phyloP scores from a whole-genome alignment of 208 protist species.

The Crithidia bombi region DNA sequence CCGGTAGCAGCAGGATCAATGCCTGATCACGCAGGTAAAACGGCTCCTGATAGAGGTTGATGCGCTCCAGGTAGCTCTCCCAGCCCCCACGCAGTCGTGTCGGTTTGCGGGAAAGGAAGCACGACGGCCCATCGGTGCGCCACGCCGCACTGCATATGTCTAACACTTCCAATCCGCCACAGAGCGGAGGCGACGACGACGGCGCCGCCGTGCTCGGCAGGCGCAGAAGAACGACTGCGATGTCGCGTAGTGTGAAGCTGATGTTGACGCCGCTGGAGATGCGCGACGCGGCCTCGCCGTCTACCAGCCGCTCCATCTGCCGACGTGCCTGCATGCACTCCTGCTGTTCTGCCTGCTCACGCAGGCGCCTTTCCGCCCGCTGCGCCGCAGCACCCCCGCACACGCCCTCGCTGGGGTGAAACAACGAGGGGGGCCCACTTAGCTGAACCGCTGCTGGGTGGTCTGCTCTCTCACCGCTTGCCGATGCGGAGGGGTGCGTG shows the following conservation, averaged over 20 bases:
- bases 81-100: slow-evolving; percentile 43
- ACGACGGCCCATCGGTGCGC: slow-evolving; percentile 53
- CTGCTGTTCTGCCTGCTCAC: slow-evolving; percentile 6
- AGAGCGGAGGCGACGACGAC: neutral
- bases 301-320: slow-evolving; percentile 31
- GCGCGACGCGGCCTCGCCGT: slow-evolving; percentile 14
- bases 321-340: slow-evolving; percentile 11
- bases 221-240: slow-evolving; percentile 57
- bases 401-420: neutral
- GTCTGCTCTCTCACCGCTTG: neutral
- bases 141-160: slow-evolving; percentile 54
- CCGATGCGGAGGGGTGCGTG: neutral
- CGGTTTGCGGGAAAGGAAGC: slow-evolving; percentile 62
- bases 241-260: slow-evolving; percentile 69
- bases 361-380: slow-evolving; percentile 17
- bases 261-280: slow-evolving; percentile 61
- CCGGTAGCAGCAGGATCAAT: slow-evolving; percentile 65
- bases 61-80: slow-evolving; percentile 64
- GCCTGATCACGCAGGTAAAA: slow-evolving; percentile 67
- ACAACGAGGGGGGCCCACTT: neutral
- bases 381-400: neutral
- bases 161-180: slow-evolving; percentile 33
- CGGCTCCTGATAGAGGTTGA: slow-evolving; percentile 68
- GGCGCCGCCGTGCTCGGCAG: slow-evolving; percentile 36
- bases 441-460: neutral